phyloP scores from a whole-genome alignment of 176 grass and related monocot genomes.

The Triticum monococcum region DNA sequence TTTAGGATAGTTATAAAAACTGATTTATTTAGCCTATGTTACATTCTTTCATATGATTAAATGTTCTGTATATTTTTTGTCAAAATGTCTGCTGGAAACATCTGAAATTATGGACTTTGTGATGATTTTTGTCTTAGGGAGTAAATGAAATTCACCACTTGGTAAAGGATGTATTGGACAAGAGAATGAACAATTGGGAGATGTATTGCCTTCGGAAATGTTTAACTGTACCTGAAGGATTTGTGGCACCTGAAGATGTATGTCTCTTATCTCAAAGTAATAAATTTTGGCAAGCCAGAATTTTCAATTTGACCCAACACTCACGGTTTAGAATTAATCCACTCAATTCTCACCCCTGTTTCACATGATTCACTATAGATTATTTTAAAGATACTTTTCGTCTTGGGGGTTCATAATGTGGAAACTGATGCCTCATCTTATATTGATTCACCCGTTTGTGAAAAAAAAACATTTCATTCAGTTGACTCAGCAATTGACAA shows the following conservation, averaged over 20 bases:
- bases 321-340: background rate
- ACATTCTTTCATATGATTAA: background rate
- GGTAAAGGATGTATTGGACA: constrained; percentile 34
- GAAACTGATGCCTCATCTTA: background rate
- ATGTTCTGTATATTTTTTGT: background rate
- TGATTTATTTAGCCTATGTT: constrained; percentile 3
- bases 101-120: background rate
- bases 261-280: constrained; percentile 5
- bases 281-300: background rate
- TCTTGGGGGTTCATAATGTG: background rate
- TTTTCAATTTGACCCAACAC: background rate
- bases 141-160: constrained; percentile 27
- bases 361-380: constrained; percentile 7
- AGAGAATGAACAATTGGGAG: constrained; percentile 47
- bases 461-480: background rate
- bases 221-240: constrained; percentile 49
- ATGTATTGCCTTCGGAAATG: constrained; percentile 30
- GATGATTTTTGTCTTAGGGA: constrained; percentile 40
- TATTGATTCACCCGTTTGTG: background rate
- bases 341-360: background rate
- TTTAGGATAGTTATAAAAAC: background rate
- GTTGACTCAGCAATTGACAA: background rate
- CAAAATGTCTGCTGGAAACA: background rate
- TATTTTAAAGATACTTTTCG: background rate
- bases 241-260: constrained; percentile 36